Base-by-base conservation (phyloP, 805 yeast species). In the Metschnikowia arizonensis region DNA sequence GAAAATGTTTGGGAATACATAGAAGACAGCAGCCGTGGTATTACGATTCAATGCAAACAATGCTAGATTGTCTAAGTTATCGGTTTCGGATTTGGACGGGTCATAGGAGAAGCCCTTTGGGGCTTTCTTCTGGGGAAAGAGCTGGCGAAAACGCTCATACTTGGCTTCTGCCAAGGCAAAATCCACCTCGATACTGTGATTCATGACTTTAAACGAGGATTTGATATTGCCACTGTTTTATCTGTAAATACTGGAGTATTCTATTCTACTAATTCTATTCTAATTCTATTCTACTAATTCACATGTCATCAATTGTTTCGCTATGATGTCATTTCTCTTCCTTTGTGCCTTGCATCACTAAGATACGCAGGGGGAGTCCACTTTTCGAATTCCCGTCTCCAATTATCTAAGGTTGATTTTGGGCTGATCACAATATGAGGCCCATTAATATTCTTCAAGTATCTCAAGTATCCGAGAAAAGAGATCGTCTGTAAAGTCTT, bases 401-500 rank as follows among this genome's bases (percentile, higher is more conserved):
- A 85, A 57, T 85, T 85, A 52, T 85, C 88, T 54, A 85, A 69
- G 0, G 95, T 85, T 2, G 88, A 82, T 63, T 85, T 85, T 3
- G 95, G 95, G 2, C 84, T 85, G 56, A 85, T 77, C 15, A 85
- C 83, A 49, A 85, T 69, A 60, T 81, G 87, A 2, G 95, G 95
- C 2, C 93, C 93, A 32, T 71, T 72, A 25, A 77, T 70, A 26
- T 76, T 69, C 52, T 75, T 79, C 44, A 80, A 62, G 57, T 79
- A 83, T 49, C 93, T 72, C 34, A 85, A 65, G 58, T 82, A 85
- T 2, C 91, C 91, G 36, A 85, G 63, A 50, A 83, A 82, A 6
- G 91, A 78, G 51, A 85, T 85, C 0, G 91, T 85, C 62, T 85
- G 93, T 47, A 85, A 66, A 3, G 93, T 85, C 60, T 85, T 85